These are phyloP conservation scores for Danielia reshetovae DNA, from an alignment of 805 yeast species.

Conservation along the genomic window DNA sequence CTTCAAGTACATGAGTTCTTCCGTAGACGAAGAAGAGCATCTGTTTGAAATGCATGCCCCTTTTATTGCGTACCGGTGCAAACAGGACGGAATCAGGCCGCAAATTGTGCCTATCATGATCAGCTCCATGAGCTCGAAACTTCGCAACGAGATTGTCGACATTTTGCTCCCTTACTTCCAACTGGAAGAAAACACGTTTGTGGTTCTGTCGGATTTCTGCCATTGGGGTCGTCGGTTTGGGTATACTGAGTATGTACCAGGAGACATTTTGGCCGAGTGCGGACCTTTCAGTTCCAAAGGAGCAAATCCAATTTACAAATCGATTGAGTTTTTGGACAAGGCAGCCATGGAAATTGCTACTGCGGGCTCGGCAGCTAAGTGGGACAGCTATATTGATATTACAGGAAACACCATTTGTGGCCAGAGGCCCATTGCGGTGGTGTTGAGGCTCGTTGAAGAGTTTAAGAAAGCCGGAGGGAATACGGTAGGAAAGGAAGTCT, in stretches of 20 bases:
- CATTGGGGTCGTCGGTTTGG: slow-evolving; percentile 71
- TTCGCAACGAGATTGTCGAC: slow-evolving; percentile 44
- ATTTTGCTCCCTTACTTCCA: slow-evolving; percentile 50
- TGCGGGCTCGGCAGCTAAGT: slow-evolving; percentile 50
- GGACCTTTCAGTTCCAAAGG: slow-evolving; percentile 3
- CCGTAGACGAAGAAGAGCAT: slow-evolving; percentile 80
- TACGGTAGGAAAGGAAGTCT: slow-evolving; percentile 23
- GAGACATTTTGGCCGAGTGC: slow-evolving; percentile 5
- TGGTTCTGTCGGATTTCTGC: slow-evolving; percentile 87
- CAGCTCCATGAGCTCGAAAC: slow-evolving; percentile 50
- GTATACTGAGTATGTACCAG: slow-evolving; percentile 33
- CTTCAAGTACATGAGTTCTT: slow-evolving; percentile 53
- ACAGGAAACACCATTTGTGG: slow-evolving; percentile 96
- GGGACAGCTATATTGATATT: slow-evolving; percentile 60
- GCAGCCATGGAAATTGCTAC: slow-evolving; percentile 63
- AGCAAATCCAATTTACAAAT: slow-evolving; percentile 52
- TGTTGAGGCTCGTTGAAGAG: slow-evolving; percentile 52
- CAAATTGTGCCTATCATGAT: slow-evolving; percentile 76
- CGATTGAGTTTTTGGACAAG: slow-evolving; percentile 72
- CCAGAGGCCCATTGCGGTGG: slow-evolving; percentile 69
- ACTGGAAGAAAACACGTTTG: slow-evolving; percentile 59
- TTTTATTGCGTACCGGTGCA: slow-evolving; percentile 50
- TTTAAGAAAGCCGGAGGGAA: slow-evolving; percentile 12
- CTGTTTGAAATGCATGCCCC: slow-evolving; percentile 95
- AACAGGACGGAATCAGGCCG: slow-evolving; percentile 32